Evolutionary conservation across 2,329 filamentous ascomycete genomes (phyloP).

Genomic region (Xylaria sp.): DNA sequence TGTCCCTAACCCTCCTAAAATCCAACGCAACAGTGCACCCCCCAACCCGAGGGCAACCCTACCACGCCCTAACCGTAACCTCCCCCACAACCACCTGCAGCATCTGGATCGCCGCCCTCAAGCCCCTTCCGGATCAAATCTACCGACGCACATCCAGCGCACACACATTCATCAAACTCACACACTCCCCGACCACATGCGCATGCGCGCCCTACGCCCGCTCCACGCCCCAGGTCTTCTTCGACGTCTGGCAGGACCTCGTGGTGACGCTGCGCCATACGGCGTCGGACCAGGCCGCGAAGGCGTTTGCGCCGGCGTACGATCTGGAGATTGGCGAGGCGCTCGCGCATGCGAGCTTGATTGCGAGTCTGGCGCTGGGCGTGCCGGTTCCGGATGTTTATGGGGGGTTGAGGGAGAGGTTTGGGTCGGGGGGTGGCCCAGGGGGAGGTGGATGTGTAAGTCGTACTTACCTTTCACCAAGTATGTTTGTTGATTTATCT

Average conservation of each 20-base stretch:
- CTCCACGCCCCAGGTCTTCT: not conserved
- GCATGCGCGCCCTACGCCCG: not conserved
- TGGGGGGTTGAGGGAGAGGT: not conserved
- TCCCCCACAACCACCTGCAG: not conserved
- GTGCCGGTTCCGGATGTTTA: not conserved
- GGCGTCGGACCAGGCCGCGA: not conserved
- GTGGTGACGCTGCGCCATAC: not conserved
- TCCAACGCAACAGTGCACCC: not conserved
- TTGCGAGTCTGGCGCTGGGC: not conserved
- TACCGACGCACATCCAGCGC: not conserved
- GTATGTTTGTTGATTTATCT: too few relatives aligned
- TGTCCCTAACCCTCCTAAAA: not conserved
- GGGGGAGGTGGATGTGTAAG: not conserved
- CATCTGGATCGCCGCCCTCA: not conserved
- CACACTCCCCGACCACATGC: not conserved
- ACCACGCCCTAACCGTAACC: not conserved
- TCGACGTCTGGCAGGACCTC: constrained; percentile 5
- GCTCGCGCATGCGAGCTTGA: constrained; percentile 8
- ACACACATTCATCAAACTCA: not conserved
- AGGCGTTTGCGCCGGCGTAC: constrained; percentile 5
- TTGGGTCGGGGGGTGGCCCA: not conserved
- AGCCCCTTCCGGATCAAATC: not conserved
- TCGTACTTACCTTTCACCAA: too few relatives aligned
- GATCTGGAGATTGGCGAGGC: not conserved
- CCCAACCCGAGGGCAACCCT: not conserved